Conservation (phyloP, 495 filamentous ascomycete species). For the Aspergillus affinis region DNA sequence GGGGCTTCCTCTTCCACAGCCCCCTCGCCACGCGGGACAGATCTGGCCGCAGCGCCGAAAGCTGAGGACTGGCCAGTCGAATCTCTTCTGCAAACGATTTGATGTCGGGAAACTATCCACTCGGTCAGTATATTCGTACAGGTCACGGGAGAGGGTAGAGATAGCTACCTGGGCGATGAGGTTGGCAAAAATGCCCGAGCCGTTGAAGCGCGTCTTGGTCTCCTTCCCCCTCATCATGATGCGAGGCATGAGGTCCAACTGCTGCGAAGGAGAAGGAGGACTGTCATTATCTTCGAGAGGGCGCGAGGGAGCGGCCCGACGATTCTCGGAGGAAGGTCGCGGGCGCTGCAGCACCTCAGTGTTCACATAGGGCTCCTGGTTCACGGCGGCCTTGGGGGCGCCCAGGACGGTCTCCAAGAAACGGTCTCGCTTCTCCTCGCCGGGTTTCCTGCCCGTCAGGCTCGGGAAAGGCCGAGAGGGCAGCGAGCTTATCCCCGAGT, state of each 20-base stretch:
- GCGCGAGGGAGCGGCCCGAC: constrained; percentile 9
- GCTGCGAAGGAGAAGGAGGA: constrained; percentile 34
- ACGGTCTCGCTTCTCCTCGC: constrained; percentile 32
- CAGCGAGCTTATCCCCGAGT: constrained; percentile 33
- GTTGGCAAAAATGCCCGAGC: constrained; percentile 45
- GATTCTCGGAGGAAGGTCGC: constrained; percentile 18
- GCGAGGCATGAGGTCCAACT: constrained; percentile 39
- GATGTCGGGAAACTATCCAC: constrained; percentile 42
- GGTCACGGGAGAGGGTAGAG: neutral
- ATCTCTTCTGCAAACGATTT: constrained; percentile 45
- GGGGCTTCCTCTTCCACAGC: constrained; percentile 35
- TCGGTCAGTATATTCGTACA: neutral
- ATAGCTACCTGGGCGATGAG: constrained; percentile 39
- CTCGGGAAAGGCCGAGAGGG: constrained; percentile 33
- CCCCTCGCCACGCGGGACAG: constrained; percentile 35
- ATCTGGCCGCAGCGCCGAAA: constrained; percentile 38
- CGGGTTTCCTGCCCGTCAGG: constrained; percentile 13
- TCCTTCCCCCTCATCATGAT: constrained; percentile 47
- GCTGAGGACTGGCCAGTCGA: constrained; percentile 35
- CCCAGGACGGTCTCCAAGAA: constrained; percentile 48
- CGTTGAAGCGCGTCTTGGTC: constrained; percentile 44
- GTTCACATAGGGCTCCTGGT: constrained; percentile 39
- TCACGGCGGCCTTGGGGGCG: constrained; percentile 41
- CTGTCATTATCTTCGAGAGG: constrained; percentile 20
- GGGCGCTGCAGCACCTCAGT: constrained; percentile 34